Evolutionary conservation across 345 rosid species (phyloP).

Genomic region (Sapria himalayana): DNA sequence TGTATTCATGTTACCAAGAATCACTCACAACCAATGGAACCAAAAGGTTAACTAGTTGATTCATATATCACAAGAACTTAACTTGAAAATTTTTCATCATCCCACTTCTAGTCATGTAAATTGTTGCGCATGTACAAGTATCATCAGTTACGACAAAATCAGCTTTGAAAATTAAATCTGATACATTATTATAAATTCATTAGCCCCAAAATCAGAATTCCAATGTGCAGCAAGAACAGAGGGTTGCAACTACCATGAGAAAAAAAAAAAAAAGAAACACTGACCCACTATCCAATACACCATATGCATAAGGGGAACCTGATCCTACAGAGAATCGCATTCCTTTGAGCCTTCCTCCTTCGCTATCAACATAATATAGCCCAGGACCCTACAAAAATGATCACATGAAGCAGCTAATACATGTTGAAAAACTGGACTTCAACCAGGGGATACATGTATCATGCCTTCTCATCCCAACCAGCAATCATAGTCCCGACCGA

Average conservation of each 20-base stretch:
- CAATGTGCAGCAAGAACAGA: background rate
- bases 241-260: background rate
- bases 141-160: no score
- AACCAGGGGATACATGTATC: background rate
- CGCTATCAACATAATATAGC: constrained; percentile 88
- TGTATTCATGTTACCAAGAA: no score
- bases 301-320: constrained; percentile 98
- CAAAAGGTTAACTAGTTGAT: no score
- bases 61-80: no score
- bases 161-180: no score
- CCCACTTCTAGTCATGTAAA: no score
- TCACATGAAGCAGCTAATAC: background rate
- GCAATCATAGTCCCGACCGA: constrained; percentile 99
- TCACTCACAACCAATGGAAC: no score
- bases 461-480: constrained; percentile 98
- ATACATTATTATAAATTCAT: no score
- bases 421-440: constrained; percentile 3
- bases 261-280: constrained; percentile 6
- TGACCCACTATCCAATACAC: constrained; percentile 88
- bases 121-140: no score
- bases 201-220: no score
- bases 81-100: no score
- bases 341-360: constrained; percentile 97
- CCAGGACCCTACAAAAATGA: constrained; percentile 67
- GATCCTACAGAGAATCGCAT: constrained; percentile 95